These are phyloP conservation scores for Yamagishiella unicocca DNA, from an alignment of 139 green algal genomes.

Conservation along the genomic window DNA sequence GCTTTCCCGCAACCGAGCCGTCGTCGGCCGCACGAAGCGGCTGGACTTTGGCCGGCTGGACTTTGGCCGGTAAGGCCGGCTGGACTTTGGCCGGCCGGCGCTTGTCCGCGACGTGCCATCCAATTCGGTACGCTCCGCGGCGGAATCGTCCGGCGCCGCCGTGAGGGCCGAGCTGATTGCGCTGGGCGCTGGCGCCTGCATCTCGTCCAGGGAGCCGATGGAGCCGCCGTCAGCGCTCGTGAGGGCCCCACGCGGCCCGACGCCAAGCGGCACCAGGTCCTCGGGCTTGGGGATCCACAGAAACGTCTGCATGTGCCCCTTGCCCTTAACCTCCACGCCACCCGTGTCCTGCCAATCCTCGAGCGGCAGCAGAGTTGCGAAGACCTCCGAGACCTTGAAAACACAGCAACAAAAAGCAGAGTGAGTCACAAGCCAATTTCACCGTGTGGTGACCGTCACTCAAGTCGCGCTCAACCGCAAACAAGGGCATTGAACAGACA, in stretches of 20 bases:
- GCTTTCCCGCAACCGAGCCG: conserved; percentile 4
- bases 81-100: background rate
- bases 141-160: conserved; percentile 26
- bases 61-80: background rate
- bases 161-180: background rate
- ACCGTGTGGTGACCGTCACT: too few relatives aligned
- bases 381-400: conserved; percentile 56
- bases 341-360: conserved; percentile 59
- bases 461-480: too few relatives aligned
- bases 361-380: conserved; percentile 50
- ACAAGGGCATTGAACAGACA: too few relatives aligned
- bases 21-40: conserved; percentile 17
- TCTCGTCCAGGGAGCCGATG: background rate
- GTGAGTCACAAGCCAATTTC: too few relatives aligned
- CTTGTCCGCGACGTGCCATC: background rate
- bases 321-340: conserved; percentile 63
- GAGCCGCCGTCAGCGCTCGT: background rate
- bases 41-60: conserved; percentile 15
- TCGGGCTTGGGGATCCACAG: conserved; percentile 44
- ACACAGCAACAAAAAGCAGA: too few relatives aligned
- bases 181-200: background rate
- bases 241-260: background rate
- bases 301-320: conserved; percentile 60
- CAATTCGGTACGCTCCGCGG: conserved; percentile 3
- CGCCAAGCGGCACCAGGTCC: conserved; percentile 8